Conservation (phyloP, 371 early-diverging fungal species). For the Mortierella sp. region DNA sequence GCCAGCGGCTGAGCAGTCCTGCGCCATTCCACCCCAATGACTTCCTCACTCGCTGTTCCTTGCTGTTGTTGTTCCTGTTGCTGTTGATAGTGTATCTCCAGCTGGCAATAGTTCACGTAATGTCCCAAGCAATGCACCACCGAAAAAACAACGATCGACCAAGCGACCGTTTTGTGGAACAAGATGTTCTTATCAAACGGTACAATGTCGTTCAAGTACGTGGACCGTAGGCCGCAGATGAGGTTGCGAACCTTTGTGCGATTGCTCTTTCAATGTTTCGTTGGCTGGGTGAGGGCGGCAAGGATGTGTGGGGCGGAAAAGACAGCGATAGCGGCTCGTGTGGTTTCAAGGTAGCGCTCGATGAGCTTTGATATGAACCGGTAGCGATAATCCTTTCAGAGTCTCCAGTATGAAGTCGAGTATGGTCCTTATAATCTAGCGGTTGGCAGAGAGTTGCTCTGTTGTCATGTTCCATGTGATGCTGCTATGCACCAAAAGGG, state of each 20-base stretch:
- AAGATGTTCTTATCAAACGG: constrained; percentile 84
- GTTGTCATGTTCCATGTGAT: too few relatives aligned
- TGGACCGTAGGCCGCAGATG: constrained; percentile 74
- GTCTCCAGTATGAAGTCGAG: too few relatives aligned
- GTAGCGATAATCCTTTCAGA: too few relatives aligned
- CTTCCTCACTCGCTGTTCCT: constrained; percentile 2
- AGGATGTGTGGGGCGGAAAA: not conserved
- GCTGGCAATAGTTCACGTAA: constrained; percentile 75
- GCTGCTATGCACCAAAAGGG: not conserved
- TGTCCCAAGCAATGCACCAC: constrained; percentile 76
- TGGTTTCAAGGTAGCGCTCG: not conserved
- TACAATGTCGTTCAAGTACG: constrained; percentile 74
- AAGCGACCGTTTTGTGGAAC: constrained; percentile 84
- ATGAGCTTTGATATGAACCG: not conserved
- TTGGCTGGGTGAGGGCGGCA: constrained; percentile 38
- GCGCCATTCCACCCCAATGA: not conserved
- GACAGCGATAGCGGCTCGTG: not conserved
- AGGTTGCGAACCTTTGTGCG: constrained; percentile 54
- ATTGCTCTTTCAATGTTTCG: constrained; percentile 42
- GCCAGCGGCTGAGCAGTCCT: constrained; percentile 41
- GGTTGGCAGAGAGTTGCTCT: too few relatives aligned
- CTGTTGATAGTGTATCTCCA: constrained; percentile 27
- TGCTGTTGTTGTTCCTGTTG: constrained; percentile 17
- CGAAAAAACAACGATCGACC: constrained; percentile 77
- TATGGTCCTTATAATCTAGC: too few relatives aligned